Conservation (phyloP, 805 yeast species). For the Wickerhamomyces queroliae region DNA sequence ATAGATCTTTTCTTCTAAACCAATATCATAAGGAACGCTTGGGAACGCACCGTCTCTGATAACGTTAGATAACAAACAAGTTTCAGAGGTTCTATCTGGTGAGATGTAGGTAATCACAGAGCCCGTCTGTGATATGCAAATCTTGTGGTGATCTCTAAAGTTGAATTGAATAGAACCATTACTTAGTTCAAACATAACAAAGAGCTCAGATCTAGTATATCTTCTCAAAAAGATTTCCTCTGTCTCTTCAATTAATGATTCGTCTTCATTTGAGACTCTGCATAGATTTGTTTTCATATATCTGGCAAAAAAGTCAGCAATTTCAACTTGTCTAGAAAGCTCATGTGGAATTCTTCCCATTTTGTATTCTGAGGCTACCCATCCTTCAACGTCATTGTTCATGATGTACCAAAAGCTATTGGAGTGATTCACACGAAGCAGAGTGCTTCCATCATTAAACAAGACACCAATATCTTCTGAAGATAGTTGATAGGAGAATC, state of each 20-base stretch:
- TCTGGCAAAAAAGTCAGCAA: constrained; percentile 81
- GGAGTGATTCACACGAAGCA: constrained; percentile 62
- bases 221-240: constrained; percentile 76
- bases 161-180: constrained; percentile 92
- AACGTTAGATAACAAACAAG: constrained; percentile 48
- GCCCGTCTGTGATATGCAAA: constrained; percentile 75
- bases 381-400: constrained; percentile 42
- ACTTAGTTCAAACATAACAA: constrained; percentile 88
- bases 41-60: constrained; percentile 43
- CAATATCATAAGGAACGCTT: constrained; percentile 38
- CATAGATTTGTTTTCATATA: constrained; percentile 91
- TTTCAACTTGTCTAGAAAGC: constrained; percentile 68
- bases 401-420: constrained; percentile 61
- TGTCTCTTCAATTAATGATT: constrained; percentile 34
- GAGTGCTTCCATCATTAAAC: constrained; percentile 79
- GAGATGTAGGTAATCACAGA: constrained; percentile 75
- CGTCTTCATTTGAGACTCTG: constrained; percentile 64
- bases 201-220: constrained; percentile 72
- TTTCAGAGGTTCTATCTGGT: constrained; percentile 65
- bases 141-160: constrained; percentile 90
- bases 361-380: constrained; percentile 45
- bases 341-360: constrained; percentile 37
- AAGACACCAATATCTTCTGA: constrained; percentile 88
- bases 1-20: constrained; percentile 38
- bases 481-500: constrained; percentile 87